A percentile compares a stretch with the other conserved stretches of the same genome.
Evolutionary conservation across 106 monocot species (phyloP).

Genomic region (Dendrobium nobile): DNA sequence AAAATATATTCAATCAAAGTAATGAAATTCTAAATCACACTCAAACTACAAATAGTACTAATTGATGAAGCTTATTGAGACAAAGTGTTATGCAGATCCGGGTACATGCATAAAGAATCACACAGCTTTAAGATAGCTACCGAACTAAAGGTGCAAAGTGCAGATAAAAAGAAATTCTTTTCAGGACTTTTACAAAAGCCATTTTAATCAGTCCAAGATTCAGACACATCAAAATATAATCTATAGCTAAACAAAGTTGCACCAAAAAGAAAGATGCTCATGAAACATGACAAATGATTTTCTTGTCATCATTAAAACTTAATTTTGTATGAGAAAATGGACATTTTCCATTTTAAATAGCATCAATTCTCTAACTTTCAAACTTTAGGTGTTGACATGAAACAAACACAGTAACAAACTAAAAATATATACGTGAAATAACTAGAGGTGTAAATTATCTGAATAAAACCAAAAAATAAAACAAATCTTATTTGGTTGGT

Average conservation of each 20-base stretch:
- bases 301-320: background rate
- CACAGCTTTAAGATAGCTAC: background rate
- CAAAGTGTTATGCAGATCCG: too few species aligned
- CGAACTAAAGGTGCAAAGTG: background rate
- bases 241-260: background rate
- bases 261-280: background rate
- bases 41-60: too few species aligned
- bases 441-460: background rate
- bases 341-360: background rate
- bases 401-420: background rate
- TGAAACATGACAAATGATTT: background rate
- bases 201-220: background rate
- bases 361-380: background rate
- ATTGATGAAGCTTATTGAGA: too few species aligned
- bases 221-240: background rate
- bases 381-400: background rate
- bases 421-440: background rate
- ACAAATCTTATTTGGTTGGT: too few species aligned
- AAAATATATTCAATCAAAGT: background rate
- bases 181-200: background rate
- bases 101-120: too few species aligned
- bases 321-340: background rate
- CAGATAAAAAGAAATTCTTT: background rate
- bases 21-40: too few species aligned
- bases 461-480: too few species aligned